Base-by-base conservation (phyloP, 352 stramenopile genomes). In the Hyaloperonospora brassicae region DNA sequence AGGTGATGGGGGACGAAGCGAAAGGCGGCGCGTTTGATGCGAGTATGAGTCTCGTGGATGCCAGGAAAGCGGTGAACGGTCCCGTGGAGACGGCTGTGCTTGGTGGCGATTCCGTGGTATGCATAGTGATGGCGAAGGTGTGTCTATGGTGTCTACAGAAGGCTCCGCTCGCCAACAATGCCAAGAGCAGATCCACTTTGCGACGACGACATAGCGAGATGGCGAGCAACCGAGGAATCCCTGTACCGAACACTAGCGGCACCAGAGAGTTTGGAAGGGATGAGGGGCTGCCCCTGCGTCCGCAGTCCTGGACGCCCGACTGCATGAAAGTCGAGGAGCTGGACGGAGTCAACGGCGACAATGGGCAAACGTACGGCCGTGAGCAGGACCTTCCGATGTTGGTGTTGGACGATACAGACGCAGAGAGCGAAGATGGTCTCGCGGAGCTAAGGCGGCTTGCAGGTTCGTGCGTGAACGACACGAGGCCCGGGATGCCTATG, bases 41-140 rank as follows among this genome's bases (percentile, higher is more conserved):
- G n/a, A 68, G 52, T 50, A 9, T 59, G 25, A 66, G 55, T 38
- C 23, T 72, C n/a, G 52, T 70, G 5, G 61, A 76, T 52, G 60
- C 54, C 22, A 59, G 54, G 34, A 57, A 61, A 47, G 56, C 52
- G 17, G 60, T 70, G 1, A 58, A 68, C 23, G 46, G 57, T 11
- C 54, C 59, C 0, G 14, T 52, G 10, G 59, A 70, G 40, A 66
- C 52, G 4, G 68, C 62, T 1, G 53, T 70, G 17, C 57, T 66
- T 3, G 60, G 56, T 10, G 55, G 46, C 0, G 53, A 64, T 38
- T 50, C 58, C 9, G 46, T 66, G 0, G 59, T 73, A 39, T 76
- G 66, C 8, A 69, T 84, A 4, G 73, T 77, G 35, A 68, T 76
- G 22, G 74, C 72, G 24, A 87, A 87, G 52, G 74, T 87, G 0